Conservation (phyloP, 2,329 filamentous ascomycete genomes). For the Pochonia chlamydosporia region DNA sequence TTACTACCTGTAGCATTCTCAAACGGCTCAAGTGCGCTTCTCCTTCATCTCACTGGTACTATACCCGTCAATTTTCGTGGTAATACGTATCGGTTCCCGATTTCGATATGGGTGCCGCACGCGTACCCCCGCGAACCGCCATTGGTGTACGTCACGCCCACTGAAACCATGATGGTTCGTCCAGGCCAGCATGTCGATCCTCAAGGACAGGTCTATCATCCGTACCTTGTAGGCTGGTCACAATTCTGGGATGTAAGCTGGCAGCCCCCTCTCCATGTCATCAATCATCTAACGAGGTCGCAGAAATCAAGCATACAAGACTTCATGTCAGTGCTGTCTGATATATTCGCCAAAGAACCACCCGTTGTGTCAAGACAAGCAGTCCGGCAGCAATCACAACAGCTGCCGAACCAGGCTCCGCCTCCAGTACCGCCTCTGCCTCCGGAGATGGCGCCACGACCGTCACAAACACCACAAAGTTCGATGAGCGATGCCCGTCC, state of each 20-base stretch:
- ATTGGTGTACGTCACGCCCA: constrained; percentile 82
- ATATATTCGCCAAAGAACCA: constrained; percentile 91
- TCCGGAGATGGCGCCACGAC: constrained; percentile 49
- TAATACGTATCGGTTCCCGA: constrained; percentile 81
- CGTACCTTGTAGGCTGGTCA: constrained; percentile 85
- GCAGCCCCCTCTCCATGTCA: background rate
- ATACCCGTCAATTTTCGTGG: constrained; percentile 89
- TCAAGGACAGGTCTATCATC: constrained; percentile 91
- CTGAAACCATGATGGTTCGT: constrained; percentile 80
- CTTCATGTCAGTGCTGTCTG: constrained; percentile 74
- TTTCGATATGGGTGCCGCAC: constrained; percentile 90
- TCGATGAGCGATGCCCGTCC: constrained; percentile 27
- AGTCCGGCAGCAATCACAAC: constrained; percentile 30
- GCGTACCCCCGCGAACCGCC: constrained; percentile 82
- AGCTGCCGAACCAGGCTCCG: constrained; percentile 35
- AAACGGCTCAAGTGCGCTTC: constrained; percentile 77
- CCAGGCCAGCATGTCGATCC: constrained; percentile 93
- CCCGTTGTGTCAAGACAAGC: constrained; percentile 74
- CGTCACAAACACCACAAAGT: constrained; percentile 26
- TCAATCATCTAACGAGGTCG: background rate
- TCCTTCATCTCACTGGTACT: constrained; percentile 81
- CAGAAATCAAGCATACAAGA: constrained; percentile 80
- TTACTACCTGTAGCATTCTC: constrained; percentile 63
- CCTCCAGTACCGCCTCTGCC: constrained; percentile 70
- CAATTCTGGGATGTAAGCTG: constrained; percentile 79